phyloP scores from a whole-genome alignment of 768 basidiomycete genomes.

The Sarcomyxa edulis region DNA sequence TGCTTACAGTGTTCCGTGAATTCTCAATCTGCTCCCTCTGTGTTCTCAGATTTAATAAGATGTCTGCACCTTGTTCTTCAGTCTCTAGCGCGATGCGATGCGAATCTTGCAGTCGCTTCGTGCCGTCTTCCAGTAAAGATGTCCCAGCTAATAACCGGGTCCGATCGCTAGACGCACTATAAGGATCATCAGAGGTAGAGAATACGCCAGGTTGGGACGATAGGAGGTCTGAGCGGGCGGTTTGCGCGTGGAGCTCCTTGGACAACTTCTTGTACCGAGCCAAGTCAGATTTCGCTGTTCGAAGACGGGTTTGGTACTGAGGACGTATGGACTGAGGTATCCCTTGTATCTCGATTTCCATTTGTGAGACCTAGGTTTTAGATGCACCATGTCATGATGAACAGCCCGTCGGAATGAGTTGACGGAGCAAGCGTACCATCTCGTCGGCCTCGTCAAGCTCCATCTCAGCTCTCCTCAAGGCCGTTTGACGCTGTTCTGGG shows the following conservation, averaged over 20 bases:
- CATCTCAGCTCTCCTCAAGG: slow-evolving; percentile 83
- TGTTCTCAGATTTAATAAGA: slow-evolving; percentile 73
- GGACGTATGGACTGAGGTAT: slow-evolving; percentile 83
- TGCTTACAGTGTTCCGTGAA: slow-evolving; percentile 77
- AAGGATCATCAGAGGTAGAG: slow-evolving; percentile 72
- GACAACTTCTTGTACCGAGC: slow-evolving; percentile 75
- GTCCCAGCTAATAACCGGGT: slow-evolving; percentile 78
- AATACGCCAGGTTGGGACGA: slow-evolving; percentile 36
- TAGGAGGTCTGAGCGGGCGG: slow-evolving; percentile 77
- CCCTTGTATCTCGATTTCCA: slow-evolving; percentile 97
- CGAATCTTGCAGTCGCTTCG: slow-evolving; percentile 80
- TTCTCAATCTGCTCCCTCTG: slow-evolving; percentile 96
- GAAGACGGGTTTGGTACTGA: slow-evolving; percentile 72
- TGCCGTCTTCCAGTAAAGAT: slow-evolving; percentile 75
- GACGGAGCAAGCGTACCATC: slow-evolving; percentile 54
- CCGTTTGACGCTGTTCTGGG: slow-evolving; percentile 75
- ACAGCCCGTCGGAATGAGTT: slow-evolving; percentile 1
- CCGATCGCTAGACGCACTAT: slow-evolving; percentile 65
- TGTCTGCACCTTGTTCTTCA: slow-evolving; percentile 92
- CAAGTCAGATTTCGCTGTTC: slow-evolving; percentile 70
- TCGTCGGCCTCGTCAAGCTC: slow-evolving; percentile 98
- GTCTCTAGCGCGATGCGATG: slow-evolving; percentile 94
- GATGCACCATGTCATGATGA: slow-evolving; percentile 2
- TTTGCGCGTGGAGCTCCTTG: slow-evolving; percentile 65
- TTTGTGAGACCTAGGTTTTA: slow-evolving; percentile 79